Evolutionary conservation across 306 rosid genomes (phyloP).

Genomic region (Benincasa hispida): DNA sequence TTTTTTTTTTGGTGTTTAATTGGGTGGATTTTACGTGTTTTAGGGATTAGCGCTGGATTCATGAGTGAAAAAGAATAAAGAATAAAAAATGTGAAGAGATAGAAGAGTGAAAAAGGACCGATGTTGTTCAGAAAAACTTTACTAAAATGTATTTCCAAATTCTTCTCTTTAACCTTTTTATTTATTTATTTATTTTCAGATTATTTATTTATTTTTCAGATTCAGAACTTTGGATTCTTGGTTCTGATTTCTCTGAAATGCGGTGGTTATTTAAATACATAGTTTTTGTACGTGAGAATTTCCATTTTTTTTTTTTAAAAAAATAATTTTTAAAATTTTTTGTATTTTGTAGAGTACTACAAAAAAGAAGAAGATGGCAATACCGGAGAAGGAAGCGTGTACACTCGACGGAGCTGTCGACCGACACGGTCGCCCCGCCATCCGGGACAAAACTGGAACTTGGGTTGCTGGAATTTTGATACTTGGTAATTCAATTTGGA

Average conservation of each 20-base stretch:
- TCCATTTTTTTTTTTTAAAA: not conserved
- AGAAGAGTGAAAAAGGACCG: not conserved
- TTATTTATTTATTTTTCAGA: not conserved
- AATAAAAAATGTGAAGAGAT: too few relatives aligned
- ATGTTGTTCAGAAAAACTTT: not conserved
- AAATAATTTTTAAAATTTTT: too few relatives aligned
- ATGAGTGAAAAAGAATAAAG: not conserved
- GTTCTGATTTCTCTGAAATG: not conserved
- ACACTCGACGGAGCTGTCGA: slow-evolving; percentile 53
- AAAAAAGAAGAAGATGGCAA: slow-evolving; percentile 1
- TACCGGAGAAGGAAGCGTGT: slow-evolving; percentile 1
- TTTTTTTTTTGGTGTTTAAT: not conserved
- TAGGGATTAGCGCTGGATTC: not conserved
- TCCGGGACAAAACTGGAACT: slow-evolving; percentile 32
- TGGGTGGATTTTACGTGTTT: not conserved
- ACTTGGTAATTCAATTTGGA: slow-evolving; percentile 22
- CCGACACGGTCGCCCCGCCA: slow-evolving; percentile 47
- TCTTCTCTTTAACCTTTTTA: not conserved
- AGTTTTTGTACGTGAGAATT: not conserved
- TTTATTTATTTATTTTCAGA: not conserved
- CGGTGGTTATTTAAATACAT: not conserved
- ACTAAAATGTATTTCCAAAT: not conserved
- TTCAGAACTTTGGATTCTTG: not conserved
- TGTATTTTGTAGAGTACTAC: slow-evolving; percentile 15
- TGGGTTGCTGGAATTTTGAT: slow-evolving; percentile 52